Evolutionary conservation across 495 filamentous ascomycete genomes (phyloP), one percentile per base, ranked within the genome.

Genomic region (Xylaria cubensis): DNA sequence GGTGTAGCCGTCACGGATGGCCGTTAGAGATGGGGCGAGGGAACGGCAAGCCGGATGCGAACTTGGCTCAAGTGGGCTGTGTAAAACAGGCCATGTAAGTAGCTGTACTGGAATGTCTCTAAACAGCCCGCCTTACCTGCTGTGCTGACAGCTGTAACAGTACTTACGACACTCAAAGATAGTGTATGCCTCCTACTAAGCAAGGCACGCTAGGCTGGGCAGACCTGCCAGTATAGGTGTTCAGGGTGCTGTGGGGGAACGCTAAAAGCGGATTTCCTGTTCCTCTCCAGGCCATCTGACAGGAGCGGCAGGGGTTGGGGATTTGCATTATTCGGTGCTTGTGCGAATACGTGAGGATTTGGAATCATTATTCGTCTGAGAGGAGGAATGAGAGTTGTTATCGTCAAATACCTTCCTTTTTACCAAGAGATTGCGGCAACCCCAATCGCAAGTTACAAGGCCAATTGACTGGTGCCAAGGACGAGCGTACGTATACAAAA

Each of bases 391-490:
- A 15, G 53, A 48, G 17, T 0, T 0, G 26, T 46, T 29, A 53
- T 36, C 29, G 46, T 19, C 64, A 53, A 56, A 67, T 26, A 36
- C 46, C 6, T 42, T 13, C 21, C 17, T 55, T 2, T 34, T 2
- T 34, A 56, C 65, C 65, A 26, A 67, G 50, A 41, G 46, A 56
- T 42, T 55, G 6, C 42, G n/a, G 34, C 48, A 67, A 32, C 19
- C 34, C 34, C 46, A 32, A 32, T 67, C 29, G 64, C 24, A 29
- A 29, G 48, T 10, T n/a, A 36, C 15, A 26, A 29, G 19, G 46
- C 64, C 64, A 66, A 66, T 66, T 55, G 65, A 36, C 50, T n/a
- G 34, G 50, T 42, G 64, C 64, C 64, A 66, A 66, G 64, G 29
- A 66, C 24, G 39, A 51, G 64, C 26, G 1, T 66, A 66, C 64